Evolutionary conservation across 2,329 filamentous ascomycete species (phyloP).

Genomic region (Neofusicoccum sp.): DNA sequence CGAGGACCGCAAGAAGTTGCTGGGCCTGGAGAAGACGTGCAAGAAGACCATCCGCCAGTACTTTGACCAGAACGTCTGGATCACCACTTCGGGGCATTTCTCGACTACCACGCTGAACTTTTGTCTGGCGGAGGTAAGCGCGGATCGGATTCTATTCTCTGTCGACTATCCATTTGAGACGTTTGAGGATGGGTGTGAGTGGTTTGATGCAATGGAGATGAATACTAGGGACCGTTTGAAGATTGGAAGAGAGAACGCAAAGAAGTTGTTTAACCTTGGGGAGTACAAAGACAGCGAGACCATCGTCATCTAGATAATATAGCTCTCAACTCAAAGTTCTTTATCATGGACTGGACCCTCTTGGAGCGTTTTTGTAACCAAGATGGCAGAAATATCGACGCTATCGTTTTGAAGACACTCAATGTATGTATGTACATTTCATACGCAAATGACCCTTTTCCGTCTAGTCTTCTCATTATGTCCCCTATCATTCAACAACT

Average conservation of each 20-base stretch:
- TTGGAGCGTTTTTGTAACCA: too few relatives aligned
- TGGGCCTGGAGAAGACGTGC: constrained; percentile 16
- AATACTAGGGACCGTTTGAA: constrained; percentile 26
- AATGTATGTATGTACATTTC: too few relatives aligned
- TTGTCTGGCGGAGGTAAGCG: constrained; percentile 41
- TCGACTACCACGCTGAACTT: constrained; percentile 42
- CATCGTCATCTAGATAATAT: background rate
- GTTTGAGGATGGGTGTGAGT: constrained; percentile 30
- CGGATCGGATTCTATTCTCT: constrained; percentile 41
- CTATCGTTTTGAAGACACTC: too few relatives aligned
- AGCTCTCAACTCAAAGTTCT: background rate
- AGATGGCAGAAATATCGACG: too few relatives aligned
- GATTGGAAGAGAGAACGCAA: constrained; percentile 49
- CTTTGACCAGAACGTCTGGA: constrained; percentile 43
- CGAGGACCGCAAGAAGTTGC: constrained; percentile 44
- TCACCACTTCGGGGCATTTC: constrained; percentile 45
- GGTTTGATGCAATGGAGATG: constrained; percentile 25
- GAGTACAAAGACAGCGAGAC: constrained; percentile 27
- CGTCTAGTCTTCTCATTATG: too few relatives aligned
- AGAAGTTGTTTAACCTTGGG: constrained; percentile 38
- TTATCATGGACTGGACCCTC: too few relatives aligned
- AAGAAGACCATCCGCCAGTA: constrained; percentile 40
- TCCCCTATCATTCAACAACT: too few relatives aligned
- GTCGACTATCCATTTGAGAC: constrained; percentile 36
- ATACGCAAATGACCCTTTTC: too few relatives aligned